Evolutionary conservation across 805 yeast species (phyloP), one percentile per base, ranked within the genome.

Genomic region (Yarrowia osloensis): DNA sequence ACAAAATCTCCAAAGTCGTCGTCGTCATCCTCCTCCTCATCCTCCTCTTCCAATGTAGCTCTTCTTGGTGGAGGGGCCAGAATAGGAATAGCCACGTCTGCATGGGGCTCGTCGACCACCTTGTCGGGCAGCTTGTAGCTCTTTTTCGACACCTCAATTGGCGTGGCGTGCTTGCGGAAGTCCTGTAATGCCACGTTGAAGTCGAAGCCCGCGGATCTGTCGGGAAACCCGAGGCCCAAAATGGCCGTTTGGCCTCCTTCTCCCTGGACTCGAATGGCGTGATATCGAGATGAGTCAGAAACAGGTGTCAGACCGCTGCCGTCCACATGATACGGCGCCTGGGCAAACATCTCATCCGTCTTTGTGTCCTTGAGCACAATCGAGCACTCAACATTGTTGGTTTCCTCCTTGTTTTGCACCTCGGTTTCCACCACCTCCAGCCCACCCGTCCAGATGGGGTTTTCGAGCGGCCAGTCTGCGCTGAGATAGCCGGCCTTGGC

Each of bases 221-320:
- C 79, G 2, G 70, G 71, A 66, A 81, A 80, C 15, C 79, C 78
- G 65, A 81, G 69, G 4, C 84, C 84, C n/a, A 81, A 71, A 26
- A 77, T 78, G 13, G 82, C 77, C n/a, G 73, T 73, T 67, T 75
- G 70, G 4, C 67, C 73, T 19, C 72, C 72, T 52, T 76, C 74
- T n/a, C 72, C 74, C 33, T 79, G 73, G 8, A 78, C 71, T 21
- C 70, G 66, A 6, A 81, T 72, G 26, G 79, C 79, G 69, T 76
- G 82, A 50, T 75, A 74, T 46, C 78, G 71, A 8, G 76, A 70
- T 31, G 78, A 76, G 68, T 75, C 78, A 15, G 69, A 46, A 2
- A 76, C 80, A 24, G 74, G 72, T 35, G 68, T 72, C 2, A 81
- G 73, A 24, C 76, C 79, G 17, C 68, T 69, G 19, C 77, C 79